Evolutionary conservation across 306 rosid species (phyloP).

Genomic region (Geum urbanum): DNA sequence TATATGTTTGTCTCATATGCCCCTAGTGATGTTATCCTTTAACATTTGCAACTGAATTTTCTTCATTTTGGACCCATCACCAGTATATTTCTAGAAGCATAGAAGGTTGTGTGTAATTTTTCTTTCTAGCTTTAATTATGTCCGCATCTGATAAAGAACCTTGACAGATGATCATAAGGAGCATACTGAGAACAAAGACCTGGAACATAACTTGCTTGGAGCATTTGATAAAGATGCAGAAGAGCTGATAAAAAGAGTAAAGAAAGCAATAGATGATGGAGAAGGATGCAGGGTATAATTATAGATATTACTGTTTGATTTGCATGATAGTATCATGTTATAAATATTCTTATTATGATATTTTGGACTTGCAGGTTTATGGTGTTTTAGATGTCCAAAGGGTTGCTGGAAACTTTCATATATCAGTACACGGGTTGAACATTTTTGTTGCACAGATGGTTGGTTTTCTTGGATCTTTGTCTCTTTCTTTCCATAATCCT

Average conservation of each 20-base stretch:
- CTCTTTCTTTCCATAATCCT: background rate
- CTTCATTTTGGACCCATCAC: no score
- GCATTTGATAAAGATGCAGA: conserved; percentile 65
- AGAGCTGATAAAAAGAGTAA: conserved; percentile 67
- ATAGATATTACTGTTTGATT: background rate
- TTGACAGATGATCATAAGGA: conserved; percentile 54
- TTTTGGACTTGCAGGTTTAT: conserved; percentile 60
- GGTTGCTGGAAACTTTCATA: conserved; percentile 92
- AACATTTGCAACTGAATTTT: no score
- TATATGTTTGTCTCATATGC: background rate
- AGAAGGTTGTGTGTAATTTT: background rate
- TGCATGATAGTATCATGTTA: background rate
- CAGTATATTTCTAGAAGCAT: no score
- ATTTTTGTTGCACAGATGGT: conserved; percentile 94
- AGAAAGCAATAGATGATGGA: conserved; percentile 53
- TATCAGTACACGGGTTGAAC: conserved; percentile 87
- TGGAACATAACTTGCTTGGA: conserved; percentile 43
- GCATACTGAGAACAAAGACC: conserved; percentile 51
- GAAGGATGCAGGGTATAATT: conserved; percentile 85
- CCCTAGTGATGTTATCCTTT: no score
- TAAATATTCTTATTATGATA: background rate
- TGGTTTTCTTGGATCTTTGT: conserved; percentile 14
- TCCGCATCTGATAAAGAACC: conserved; percentile 17
- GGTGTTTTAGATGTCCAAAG: conserved; percentile 95
- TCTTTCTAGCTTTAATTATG: background rate